phyloP scores from a whole-genome alignment of 2,329 filamentous ascomycete genomes.

The Periconia sp. region DNA sequence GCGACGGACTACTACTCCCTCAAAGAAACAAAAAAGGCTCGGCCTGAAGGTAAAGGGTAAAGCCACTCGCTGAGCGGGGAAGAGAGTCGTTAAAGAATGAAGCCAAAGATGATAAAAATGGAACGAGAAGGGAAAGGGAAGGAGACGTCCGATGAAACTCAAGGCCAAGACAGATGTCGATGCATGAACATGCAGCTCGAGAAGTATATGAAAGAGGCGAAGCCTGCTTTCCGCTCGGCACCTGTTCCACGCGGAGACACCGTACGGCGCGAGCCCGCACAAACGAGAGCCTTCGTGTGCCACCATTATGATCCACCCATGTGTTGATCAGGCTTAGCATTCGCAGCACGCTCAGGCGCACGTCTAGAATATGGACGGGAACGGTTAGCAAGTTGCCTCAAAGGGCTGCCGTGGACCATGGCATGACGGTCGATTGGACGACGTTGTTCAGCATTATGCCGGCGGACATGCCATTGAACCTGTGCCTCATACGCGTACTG shows the following conservation, averaged over 20 bases:
- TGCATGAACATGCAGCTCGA: slow-evolving; percentile 28
- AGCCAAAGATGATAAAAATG: slow-evolving; percentile 17
- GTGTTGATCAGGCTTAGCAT: slow-evolving; percentile 20
- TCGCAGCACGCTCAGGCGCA: slow-evolving; percentile 4
- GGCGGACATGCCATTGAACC: slow-evolving; percentile 23
- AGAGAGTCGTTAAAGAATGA: slow-evolving; percentile 33
- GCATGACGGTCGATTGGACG: slow-evolving; percentile 27
- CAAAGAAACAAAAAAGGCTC: slow-evolving; percentile 29
- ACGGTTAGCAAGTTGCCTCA: slow-evolving; percentile 19
- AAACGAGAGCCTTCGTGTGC: slow-evolving; percentile 26
- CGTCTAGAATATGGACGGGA: slow-evolving; percentile 13
- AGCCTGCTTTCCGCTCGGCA: slow-evolving; percentile 16
- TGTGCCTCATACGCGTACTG: slow-evolving; percentile 41
- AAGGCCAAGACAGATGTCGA: slow-evolving; percentile 25
- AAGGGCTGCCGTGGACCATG: slow-evolving; percentile 14
- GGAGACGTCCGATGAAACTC: slow-evolving; percentile 21
- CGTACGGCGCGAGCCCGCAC: slow-evolving; percentile 9
- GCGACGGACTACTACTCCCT: slow-evolving; percentile 18
- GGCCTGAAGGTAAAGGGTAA: slow-evolving; percentile 35
- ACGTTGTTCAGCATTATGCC: slow-evolving; percentile 13
- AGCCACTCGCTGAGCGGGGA: slow-evolving; percentile 30
- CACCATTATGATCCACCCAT: slow-evolving; percentile 15
- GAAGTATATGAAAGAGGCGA: slow-evolving; percentile 22
- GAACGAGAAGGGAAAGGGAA: slow-evolving; percentile 14
- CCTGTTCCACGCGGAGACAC: slow-evolving; percentile 22